Evolutionary conservation across 2,329 filamentous ascomycete genomes (phyloP), one percentile per base, ranked within the genome.

Genomic region (Neofusicoccum sp.): DNA sequence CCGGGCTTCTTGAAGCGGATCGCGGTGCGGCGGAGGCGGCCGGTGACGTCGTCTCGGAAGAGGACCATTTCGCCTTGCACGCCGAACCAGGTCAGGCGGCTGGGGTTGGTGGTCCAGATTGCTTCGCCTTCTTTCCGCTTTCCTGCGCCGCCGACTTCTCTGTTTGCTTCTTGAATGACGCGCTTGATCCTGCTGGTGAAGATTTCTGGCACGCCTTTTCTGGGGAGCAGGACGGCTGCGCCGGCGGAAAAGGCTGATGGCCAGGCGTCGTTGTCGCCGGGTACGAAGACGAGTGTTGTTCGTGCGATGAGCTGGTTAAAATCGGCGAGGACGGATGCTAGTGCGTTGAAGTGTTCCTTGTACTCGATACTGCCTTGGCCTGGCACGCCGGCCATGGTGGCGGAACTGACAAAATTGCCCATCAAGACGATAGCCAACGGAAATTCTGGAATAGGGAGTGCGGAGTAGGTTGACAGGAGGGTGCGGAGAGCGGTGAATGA

Each of bases 201-300:
- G 69, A 97, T 81, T 6, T 94, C 90, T 1, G 95, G 95, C 2
- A 99, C 85, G 0, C 84, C 78, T 67, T 89, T 88, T 8, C 89
- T 79, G 0, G 92, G 92, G 9, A 94, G 73, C 0, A 89, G 85
- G 0, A 86, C 85, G 0, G 89, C 87, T 1, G 90, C 89, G 3
- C 92, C 92, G 1, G 88, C 89, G 0, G 87, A 87, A 74, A 96
- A 97, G 2, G 93, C 85, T 0, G 92, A 96, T 4, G 89, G 87
- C 95, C 95, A 99, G n/a, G 92, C 93, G 74, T 99, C 95, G 74
- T 97, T 96, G 77, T 98, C 94, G 34, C 95, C 95, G 0, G 95
- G 95, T 0, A 98, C 90, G 72, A 99, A 97, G 36, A 97, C 82
- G 74, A 98, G 97, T 0, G 91, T 94, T 4, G 91, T 89, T 31